These are phyloP conservation scores for Sarocladium brachiariae DNA, from an alignment of 2,329 filamentous ascomycete genomes.

Conservation along the genomic window DNA sequence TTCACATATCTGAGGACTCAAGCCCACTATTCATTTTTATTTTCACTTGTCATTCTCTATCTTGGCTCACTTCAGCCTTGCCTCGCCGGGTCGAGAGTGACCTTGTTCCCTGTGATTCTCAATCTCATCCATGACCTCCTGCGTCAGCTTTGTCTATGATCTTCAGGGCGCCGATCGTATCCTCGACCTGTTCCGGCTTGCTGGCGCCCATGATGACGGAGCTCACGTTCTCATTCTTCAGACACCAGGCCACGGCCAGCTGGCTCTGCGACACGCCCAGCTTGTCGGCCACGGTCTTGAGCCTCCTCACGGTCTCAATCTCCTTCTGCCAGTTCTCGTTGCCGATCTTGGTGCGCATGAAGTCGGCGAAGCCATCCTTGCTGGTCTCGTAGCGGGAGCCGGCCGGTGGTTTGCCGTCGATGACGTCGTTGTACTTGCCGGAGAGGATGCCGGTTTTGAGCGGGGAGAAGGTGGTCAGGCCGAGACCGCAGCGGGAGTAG, in stretches of 20 bases:
- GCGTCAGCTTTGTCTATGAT: constrained; percentile 40
- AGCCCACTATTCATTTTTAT: too few species aligned
- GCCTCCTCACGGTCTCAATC: constrained; percentile 37
- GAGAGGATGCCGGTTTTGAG: constrained; percentile 52
- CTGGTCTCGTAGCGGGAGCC: constrained; percentile 53
- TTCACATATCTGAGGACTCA: too few species aligned
- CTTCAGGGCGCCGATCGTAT: constrained; percentile 41
- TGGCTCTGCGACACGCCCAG: constrained; percentile 46
- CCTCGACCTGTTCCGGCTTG: constrained; percentile 42
- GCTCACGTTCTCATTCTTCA: constrained; percentile 46
- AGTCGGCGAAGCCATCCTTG: constrained; percentile 49
- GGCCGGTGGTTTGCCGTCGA: constrained; percentile 42
- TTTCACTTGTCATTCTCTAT: too few species aligned
- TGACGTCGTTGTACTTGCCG: constrained; percentile 57
- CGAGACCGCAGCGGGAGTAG: constrained; percentile 51
- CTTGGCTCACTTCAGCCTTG: too few species aligned
- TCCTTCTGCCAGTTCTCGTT: constrained; percentile 49
- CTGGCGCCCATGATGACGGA: constrained; percentile 48
- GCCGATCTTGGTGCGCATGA: constrained; percentile 38
- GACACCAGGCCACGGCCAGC: constrained; percentile 45
- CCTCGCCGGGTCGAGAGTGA: constrained; percentile 11
- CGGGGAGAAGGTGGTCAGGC: constrained; percentile 57
- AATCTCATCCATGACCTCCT: constrained; percentile 43
- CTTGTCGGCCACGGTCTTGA: constrained; percentile 48
- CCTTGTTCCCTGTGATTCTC: constrained; percentile 29